Evolutionary conservation across 2,329 filamentous ascomycete genomes (phyloP).

Genomic region (Acephala macrosclerotiorum): DNA sequence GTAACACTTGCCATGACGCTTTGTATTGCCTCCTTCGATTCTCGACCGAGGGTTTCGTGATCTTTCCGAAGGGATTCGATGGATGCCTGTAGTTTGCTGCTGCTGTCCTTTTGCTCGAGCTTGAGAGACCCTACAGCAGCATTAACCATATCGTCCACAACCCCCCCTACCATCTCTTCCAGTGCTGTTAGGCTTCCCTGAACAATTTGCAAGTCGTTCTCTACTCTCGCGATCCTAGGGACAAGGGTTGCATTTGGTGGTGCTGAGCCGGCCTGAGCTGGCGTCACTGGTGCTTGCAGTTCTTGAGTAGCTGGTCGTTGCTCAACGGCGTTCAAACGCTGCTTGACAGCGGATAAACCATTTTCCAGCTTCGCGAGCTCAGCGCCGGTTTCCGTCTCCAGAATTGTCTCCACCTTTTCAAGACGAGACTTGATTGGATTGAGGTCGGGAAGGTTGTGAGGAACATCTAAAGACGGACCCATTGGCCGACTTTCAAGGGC

Average conservation of each 20-base stretch:
- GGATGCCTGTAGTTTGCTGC: background rate
- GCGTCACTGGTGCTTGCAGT: too few relatives aligned
- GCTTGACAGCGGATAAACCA: background rate
- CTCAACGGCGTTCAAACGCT: background rate
- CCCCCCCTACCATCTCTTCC: background rate
- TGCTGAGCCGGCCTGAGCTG: too few relatives aligned
- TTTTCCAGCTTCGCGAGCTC: background rate
- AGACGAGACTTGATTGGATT: background rate
- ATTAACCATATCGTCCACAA: background rate
- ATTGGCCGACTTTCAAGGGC: background rate
- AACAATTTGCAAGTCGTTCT: background rate
- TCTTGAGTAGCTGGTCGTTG: too few relatives aligned
- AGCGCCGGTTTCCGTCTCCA: background rate
- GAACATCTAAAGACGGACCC: too few relatives aligned
- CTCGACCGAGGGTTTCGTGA: background rate
- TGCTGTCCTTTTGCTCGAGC: background rate
- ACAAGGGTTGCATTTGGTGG: too few relatives aligned
- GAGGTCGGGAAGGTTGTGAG: background rate
- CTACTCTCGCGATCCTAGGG: background rate
- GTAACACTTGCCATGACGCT: constrained; percentile 6
- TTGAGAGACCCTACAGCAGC: background rate
- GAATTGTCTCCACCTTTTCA: too few relatives aligned
- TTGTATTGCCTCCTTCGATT: background rate
- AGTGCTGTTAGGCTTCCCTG: background rate
- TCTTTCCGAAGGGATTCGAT: background rate